Percentiles rank a stretch among this genome's conserved stretches.
Conservation (phyloP, 169 alveolate species). For the Cryptosporidium ubiquitum region DNA sequence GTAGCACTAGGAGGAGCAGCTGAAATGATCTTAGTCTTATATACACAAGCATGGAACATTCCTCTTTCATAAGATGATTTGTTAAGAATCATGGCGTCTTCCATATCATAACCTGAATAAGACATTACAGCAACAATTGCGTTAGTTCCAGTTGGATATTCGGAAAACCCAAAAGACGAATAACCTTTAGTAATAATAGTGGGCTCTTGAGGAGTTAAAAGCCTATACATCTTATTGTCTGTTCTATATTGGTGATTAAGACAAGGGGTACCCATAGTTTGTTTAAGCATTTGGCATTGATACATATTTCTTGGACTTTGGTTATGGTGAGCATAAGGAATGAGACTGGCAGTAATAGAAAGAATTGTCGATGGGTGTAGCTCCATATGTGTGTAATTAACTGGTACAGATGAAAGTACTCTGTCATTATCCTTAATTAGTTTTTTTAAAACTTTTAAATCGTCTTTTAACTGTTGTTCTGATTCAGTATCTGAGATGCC, state of each 20-base stretch:
- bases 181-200: constrained; percentile 94
- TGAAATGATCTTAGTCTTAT: constrained; percentile 92
- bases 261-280: constrained; percentile 99
- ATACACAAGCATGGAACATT: constrained; percentile 96
- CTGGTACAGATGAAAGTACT: constrained; percentile 82
- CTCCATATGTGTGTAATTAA: constrained; percentile 94
- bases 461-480: constrained; percentile 2
- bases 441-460: constrained; percentile 1
- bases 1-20: constrained; percentile 76
- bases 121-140: constrained; percentile 99
- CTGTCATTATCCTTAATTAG: constrained; percentile 74
- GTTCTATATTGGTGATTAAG: constrained; percentile 94
- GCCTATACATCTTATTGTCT: constrained; percentile 93
- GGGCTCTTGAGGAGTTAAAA: constrained; percentile 97
- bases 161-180: constrained; percentile 92
- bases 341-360: constrained; percentile 95
- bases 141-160: constrained; percentile 98
- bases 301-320: constrained; percentile 99
- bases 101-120: constrained; percentile 99
- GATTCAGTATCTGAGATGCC: constrained; percentile 9
- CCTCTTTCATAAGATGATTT: constrained; percentile 99
- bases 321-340: constrained; percentile 98
- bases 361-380: constrained; percentile 94
- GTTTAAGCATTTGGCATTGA: constrained; percentile 99
- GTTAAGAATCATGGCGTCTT: constrained; percentile 99